Percentiles rank a stretch among this genome's conserved stretches.
Evolutionary conservation across 2,329 filamentous ascomycete species (phyloP).

Genomic region (Penicillium hordei): DNA sequence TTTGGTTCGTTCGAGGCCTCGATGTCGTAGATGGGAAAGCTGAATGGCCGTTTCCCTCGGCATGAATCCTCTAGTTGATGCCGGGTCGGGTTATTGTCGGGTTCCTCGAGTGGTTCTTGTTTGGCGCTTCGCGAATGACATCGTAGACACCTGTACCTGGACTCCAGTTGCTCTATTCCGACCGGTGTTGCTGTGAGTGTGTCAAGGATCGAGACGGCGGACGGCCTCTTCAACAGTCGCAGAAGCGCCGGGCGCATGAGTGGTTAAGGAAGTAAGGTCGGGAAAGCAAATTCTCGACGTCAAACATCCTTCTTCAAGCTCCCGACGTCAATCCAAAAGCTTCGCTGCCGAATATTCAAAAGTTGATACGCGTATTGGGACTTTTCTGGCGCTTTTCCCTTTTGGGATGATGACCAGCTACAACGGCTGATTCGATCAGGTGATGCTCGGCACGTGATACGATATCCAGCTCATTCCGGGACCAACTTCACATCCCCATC

Average conservation of each 20-base stretch:
- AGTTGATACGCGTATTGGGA: slow-evolving; percentile 10
- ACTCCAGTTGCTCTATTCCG: slow-evolving; percentile 36
- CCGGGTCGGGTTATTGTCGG: not conserved
- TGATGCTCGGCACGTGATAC: slow-evolving; percentile 19
- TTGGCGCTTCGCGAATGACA: slow-evolving; percentile 27
- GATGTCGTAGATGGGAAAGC: slow-evolving; percentile 33
- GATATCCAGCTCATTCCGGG: slow-evolving; percentile 27
- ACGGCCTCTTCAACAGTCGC: slow-evolving; percentile 45
- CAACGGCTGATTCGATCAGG: slow-evolving; percentile 30
- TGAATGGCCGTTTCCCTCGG: slow-evolving; percentile 16
- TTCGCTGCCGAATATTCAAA: slow-evolving; percentile 9
- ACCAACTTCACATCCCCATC: slow-evolving; percentile 29
- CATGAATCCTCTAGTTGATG: slow-evolving; percentile 1
- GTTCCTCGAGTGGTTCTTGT: slow-evolving; percentile 8
- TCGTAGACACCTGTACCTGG: slow-evolving; percentile 28
- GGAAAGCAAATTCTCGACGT: slow-evolving; percentile 16
- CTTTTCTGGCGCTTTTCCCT: slow-evolving; percentile 20
- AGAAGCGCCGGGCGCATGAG: slow-evolving; percentile 47
- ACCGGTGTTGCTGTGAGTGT: slow-evolving; percentile 31
- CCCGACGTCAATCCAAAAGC: not conserved
- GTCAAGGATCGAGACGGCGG: slow-evolving; percentile 41
- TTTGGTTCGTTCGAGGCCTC: slow-evolving; percentile 15
- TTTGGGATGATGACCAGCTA: slow-evolving; percentile 27
- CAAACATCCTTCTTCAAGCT: slow-evolving; percentile 33
- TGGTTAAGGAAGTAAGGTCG: slow-evolving; percentile 19